These are phyloP conservation scores for Lizonia empirigonia DNA, from an alignment of 2,329 filamentous ascomycete species.

Conservation along the genomic window DNA sequence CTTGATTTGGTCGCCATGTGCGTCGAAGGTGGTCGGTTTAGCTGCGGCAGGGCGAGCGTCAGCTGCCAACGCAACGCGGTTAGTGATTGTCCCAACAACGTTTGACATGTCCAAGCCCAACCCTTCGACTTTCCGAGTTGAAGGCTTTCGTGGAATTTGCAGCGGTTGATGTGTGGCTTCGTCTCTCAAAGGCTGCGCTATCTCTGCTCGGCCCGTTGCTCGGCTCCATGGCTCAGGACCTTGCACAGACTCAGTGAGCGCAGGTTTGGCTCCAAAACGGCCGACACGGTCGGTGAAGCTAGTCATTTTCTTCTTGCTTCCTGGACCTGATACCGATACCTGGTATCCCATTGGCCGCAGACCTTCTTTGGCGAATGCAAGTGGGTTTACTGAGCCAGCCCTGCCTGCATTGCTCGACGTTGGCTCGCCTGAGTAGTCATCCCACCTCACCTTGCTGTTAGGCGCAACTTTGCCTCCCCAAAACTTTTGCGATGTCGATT, in stretches of 20 bases:
- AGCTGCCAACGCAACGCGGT: conserved; percentile 30
- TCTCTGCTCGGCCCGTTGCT: conserved; percentile 68
- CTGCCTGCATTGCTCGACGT: conserved; percentile 60
- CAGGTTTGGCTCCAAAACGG: conserved; percentile 31
- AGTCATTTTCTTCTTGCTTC: conserved; percentile 35
- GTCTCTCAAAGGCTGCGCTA: conserved; percentile 69
- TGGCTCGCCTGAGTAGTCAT: conserved; percentile 70
- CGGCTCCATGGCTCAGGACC: conserved; percentile 68
- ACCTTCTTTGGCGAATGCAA: conserved; percentile 39
- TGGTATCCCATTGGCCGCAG: conserved; percentile 40
- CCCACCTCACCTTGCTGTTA: conserved; percentile 58
- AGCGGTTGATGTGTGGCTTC: conserved; percentile 63
- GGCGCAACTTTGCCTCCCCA: conserved; percentile 46
- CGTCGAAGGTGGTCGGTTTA: conserved; percentile 25
- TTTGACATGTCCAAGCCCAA: conserved; percentile 28
- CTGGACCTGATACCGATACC: conserved; percentile 39
- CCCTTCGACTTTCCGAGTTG: conserved; percentile 26
- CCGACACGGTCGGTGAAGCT: conserved; percentile 37
- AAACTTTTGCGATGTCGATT: conserved; percentile 37
- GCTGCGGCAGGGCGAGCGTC: conserved; percentile 41
- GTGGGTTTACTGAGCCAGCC: conserved; percentile 62
- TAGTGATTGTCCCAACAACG: conserved; percentile 32
- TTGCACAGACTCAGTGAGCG: conserved; percentile 51
- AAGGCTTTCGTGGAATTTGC: conserved; percentile 50
- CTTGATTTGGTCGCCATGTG: conserved; percentile 49